These are phyloP conservation scores for Kodamaea kaohsiungensis DNA, from an alignment of 805 yeast genomes.

Conservation along the genomic window DNA sequence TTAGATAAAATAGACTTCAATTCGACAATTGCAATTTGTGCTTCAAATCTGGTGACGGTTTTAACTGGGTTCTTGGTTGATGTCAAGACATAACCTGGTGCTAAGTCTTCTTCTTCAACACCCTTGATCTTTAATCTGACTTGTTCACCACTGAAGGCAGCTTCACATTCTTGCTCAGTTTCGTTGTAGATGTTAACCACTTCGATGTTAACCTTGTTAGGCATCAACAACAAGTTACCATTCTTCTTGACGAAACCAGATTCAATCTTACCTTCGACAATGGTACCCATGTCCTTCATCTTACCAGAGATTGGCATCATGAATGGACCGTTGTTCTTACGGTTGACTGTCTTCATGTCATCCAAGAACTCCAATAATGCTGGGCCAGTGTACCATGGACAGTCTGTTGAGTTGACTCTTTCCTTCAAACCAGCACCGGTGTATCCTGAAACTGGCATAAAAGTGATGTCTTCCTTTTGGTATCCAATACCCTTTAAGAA, in stretches of 20 bases:
- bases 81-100: slow-evolving; percentile 88
- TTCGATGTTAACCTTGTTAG: slow-evolving; percentile 82
- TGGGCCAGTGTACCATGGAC: slow-evolving; percentile 96
- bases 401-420: slow-evolving; percentile 63
- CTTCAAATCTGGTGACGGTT: slow-evolving; percentile 88
- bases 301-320: slow-evolving; percentile 95
- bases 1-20: slow-evolving; percentile 90
- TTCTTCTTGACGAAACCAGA: slow-evolving; percentile 90
- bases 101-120: slow-evolving; percentile 94
- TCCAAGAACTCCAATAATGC: slow-evolving; percentile 89
- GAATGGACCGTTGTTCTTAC: slow-evolving; percentile 92
- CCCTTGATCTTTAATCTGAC: slow-evolving; percentile 92
- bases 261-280: slow-evolving; percentile 98
- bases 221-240: slow-evolving; percentile 80
- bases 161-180: slow-evolving; percentile 89
- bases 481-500: slow-evolving; percentile 91
- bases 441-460: slow-evolving; percentile 98
- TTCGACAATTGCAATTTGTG: slow-evolving; percentile 96
- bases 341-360: slow-evolving; percentile 72
- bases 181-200: slow-evolving; percentile 88
- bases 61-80: slow-evolving; percentile 86
- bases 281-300: slow-evolving; percentile 95
- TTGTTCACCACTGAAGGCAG: slow-evolving; percentile 96
- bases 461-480: slow-evolving; percentile 77
- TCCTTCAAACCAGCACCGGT: slow-evolving; percentile 97